Conservation (phyloP, 208 protist genomes). For the Leishmania turanica region DNA sequence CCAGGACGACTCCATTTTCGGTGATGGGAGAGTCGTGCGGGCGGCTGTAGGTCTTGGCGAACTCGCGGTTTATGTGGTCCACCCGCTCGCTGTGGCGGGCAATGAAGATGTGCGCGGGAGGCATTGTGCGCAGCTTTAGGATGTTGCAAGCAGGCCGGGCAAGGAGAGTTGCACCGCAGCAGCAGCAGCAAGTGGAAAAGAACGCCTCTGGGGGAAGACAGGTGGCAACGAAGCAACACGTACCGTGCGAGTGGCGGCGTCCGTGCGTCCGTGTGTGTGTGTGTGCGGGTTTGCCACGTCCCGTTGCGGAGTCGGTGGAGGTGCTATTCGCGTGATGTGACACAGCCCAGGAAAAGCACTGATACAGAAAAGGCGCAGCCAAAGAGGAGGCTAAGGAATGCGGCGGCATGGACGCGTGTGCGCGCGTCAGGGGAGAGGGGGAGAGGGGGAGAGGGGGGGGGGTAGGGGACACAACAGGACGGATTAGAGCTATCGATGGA, state of each 20-base stretch:
- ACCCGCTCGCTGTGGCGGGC: conserved; percentile 62
- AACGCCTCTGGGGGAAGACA: background rate
- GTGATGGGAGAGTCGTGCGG: conserved; percentile 74
- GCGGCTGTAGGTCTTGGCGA: conserved; percentile 31
- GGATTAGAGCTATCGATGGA: background rate
- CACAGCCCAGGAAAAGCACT: background rate
- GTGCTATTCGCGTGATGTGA: background rate
- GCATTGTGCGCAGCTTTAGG: conserved; percentile 14
- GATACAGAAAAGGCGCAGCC: background rate
- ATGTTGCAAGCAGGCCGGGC: background rate
- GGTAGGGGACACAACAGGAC: background rate
- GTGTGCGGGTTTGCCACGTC: background rate
- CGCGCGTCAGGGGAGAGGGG: background rate
- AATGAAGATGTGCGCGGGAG: conserved; percentile 38
- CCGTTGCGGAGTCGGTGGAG: background rate
- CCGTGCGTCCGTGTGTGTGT: background rate
- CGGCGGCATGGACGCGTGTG: background rate
- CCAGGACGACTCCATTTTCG: conserved; percentile 45
- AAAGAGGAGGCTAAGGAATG: background rate
- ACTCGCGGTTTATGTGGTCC: conserved; percentile 51
- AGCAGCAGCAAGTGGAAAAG: background rate
- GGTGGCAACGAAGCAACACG: background rate
- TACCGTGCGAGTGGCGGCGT: background rate
- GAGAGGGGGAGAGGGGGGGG: too few species aligned
- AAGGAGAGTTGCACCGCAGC: background rate